Percentiles rank a stretch among this genome's conserved stretches.
These are phyloP conservation scores for Eucalyptus erythrocorys DNA, from an alignment of 345 rosid species.

Conservation along the genomic window DNA sequence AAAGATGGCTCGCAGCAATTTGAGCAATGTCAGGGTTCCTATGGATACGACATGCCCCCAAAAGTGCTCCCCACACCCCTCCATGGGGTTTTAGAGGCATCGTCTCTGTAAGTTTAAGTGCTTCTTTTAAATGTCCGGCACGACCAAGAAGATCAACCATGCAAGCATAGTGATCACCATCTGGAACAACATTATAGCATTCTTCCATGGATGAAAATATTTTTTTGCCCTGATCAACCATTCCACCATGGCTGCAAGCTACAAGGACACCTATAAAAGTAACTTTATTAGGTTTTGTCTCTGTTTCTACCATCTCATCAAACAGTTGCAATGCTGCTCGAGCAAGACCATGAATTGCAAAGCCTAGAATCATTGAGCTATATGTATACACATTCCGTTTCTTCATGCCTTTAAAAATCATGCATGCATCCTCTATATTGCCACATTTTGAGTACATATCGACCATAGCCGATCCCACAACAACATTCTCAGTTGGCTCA, in stretches of 20 bases:
- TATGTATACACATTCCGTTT: slow-evolving; percentile 61
- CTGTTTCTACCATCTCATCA: slow-evolving; percentile 42
- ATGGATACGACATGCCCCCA: slow-evolving; percentile 72
- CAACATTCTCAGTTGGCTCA: slow-evolving; percentile 20
- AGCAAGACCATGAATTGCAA: slow-evolving; percentile 66
- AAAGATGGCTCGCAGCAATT: slow-evolving; percentile 54
- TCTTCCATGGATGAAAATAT: slow-evolving; percentile 52
- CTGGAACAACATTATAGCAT: slow-evolving; percentile 38
- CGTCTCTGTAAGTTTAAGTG: slow-evolving; percentile 38
- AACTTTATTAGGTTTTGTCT: slow-evolving; percentile 47
- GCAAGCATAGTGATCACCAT: slow-evolving; percentile 63
- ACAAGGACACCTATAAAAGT: slow-evolving; percentile 76
- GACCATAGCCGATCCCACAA: slow-evolving; percentile 67
- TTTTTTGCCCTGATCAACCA: slow-evolving; percentile 46
- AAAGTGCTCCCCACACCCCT: slow-evolving; percentile 87
- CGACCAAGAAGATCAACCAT: slow-evolving; percentile 83
- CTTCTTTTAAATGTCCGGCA: slow-evolving; percentile 55
- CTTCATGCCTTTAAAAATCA: slow-evolving; percentile 41
- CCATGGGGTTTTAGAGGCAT: slow-evolving; percentile 54
- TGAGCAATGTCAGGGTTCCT: slow-evolving; percentile 48
- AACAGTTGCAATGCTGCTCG: slow-evolving; percentile 51
- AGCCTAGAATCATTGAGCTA: slow-evolving; percentile 79
- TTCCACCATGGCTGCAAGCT: slow-evolving; percentile 61
- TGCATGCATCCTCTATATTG: slow-evolving; percentile 42
- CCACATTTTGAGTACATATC: slow-evolving; percentile 92